Evolutionary conservation across 495 filamentous ascomycete species (phyloP), one percentile per base, ranked within the genome.

Genomic region (Articulospora tetracladia): DNA sequence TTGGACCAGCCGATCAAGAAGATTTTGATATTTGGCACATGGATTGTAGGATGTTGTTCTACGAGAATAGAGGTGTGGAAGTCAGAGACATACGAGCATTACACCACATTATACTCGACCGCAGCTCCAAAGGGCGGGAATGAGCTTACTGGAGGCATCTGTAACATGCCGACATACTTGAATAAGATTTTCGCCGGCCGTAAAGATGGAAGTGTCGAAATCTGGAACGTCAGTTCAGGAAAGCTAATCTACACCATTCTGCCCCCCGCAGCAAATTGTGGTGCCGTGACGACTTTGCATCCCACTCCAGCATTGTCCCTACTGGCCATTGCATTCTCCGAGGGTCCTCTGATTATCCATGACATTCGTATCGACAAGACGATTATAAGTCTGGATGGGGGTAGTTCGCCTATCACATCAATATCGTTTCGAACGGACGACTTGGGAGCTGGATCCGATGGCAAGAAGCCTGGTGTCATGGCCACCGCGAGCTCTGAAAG

Each of bases 181-280:
- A 99, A 98, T 77, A 99, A 99, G 73, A 79, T 99, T 27, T 90
- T 98, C 56, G 87, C 89, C 32, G 94, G 91, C 4, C 84, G 90
- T 59, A 79, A 77, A 59, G 91, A 97, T 69, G 94, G 95, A n/a
- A 84, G 81, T 70, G 83, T 97, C 20, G 93, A 98, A 68, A 93
- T 99, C 55, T 98, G 95, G 95, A 99, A 99, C 69, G 73, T 98
- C 55, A 92, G 87, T 69, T 93, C 88, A 20, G 91, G 90, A 61
- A 95, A 92, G 68, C 78, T 96, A 26, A 79, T 99, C 25, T 89
- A 97, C 69, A 92, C 90, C 2, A 83, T 97, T 48, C 73, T 89
- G 22, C 86, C 95, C 17, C 83, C 86, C 2, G 78, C 82, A 12
- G 70, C 83, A 0, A 74, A 83, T 17, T 83, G 79, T 51, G 91